Base-by-base conservation (phyloP, 2,329 filamentous ascomycete species). In the Trichoderma polysporum region DNA sequence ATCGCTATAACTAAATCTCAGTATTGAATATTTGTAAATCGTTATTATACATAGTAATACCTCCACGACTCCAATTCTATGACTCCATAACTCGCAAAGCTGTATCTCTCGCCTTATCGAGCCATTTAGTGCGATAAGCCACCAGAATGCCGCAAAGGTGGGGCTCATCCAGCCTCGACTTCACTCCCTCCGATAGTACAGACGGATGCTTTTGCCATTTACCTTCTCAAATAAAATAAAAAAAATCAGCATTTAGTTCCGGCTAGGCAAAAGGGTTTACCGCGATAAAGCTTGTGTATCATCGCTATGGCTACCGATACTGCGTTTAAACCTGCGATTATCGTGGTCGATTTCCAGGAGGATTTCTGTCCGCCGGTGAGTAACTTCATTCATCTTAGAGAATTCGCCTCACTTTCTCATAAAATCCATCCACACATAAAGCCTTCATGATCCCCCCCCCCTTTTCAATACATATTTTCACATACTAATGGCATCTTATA, bases 331-430 rank as follows among this genome's bases (percentile, higher is more conserved):
- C 83, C 86, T 3, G 85, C 85, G 2, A 79, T 88, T 27, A 79
- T 97, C 56, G 85, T 97, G 12, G 90, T 97, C 62, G 94, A 97
- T 78, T 85, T 97, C 75, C 95, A 98, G 79, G 91, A 97, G 78
- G 94, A 98, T 81, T 98, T 97, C 78, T 97, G 93, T 78, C 91
- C 92, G 68, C 93, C 94, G 13, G 93, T 95, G 80, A 81, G 89
- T 81, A 12, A 1, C 1, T 4, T 31, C 12, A 7, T 27, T 33
- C 0, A 7, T 35, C 17, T 45, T 25, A 39, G 6, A 35, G 41
- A n/a, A 33, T 41, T 52, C 10, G 13, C 39, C 6, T 41, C 39
- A 41, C 4, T 13, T 12, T 33, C 62, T 68, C 41, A 52, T 49
- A 17, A 22, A 45, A 29, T 52, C 37, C 54, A 45, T 25, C 33